Base-by-base conservation (phyloP, 345 rosid species). In the Boechera retrofracta region DNA sequence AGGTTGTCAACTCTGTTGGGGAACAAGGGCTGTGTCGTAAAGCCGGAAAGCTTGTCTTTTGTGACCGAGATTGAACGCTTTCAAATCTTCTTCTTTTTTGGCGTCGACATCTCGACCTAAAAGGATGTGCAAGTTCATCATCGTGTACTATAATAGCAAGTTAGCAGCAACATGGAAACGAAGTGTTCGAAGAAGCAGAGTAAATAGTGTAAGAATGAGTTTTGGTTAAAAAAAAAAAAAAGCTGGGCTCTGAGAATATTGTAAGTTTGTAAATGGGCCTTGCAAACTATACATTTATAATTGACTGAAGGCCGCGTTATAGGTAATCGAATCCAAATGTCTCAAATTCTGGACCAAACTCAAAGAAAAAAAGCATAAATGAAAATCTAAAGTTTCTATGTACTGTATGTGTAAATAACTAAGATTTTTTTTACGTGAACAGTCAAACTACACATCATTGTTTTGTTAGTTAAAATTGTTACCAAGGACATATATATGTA, bases 1-100 rank as follows among this genome's bases (percentile, higher is more conserved):
- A 87, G 68, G 79, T 86, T 1, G 84, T 89, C 49, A 77, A 85
- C 74, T 85, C 94, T 12, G 88, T 87, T 42, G 87, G 85, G 4
- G 97, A 91, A 80, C 97, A 89, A 80, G 97, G 88, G 0, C 18
- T 91, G 54, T 89, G 97, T 42, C 71, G 74, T 63, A 91, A 89
- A 83, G 83, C 85, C 9, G 86, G 88, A 42, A 83, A 78, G 56
- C 82, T 89, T 66, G 84, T 87, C 24, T 80, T 83, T 13, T 89
- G 97, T 63, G 92, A 91, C 78, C 83, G 72, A 47, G 48, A 72
- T 44, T 67, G 66, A 72, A 54, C 39, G 12, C 61, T 16, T 11
- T 18, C 6, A 29, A 44, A 4, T 5, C 11, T 31, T 8, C 5
- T 28, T 44, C 1, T n/a, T 38, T 21, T 21, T 21, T 21, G 24